A percentile compares a stretch with the other conserved stretches of the same genome.
Conservation (phyloP, 345 rosid genomes). For the Salix purpurea region DNA sequence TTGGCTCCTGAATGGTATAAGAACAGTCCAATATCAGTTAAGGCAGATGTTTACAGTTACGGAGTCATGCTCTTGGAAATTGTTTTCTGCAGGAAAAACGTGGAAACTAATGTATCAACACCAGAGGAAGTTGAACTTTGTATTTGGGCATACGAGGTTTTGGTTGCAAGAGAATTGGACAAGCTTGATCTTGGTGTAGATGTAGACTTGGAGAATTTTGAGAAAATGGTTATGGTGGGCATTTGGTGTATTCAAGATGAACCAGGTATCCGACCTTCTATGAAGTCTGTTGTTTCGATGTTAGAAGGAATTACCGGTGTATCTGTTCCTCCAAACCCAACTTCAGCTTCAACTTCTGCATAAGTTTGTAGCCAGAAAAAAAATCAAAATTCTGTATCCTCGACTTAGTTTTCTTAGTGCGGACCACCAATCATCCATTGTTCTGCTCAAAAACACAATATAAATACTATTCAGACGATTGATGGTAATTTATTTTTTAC, state of each 20-base stretch:
- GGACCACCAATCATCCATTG: too few relatives aligned
- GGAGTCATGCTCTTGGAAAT: conserved; percentile 21
- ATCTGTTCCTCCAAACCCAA: conserved; percentile 10
- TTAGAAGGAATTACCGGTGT: conserved; percentile 18
- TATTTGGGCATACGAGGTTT: conserved; percentile 1
- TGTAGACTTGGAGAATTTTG: conserved; percentile 1
- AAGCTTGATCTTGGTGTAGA: not conserved
- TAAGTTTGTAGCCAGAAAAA: not conserved
- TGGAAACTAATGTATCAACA: not conserved
- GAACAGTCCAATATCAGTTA: conserved; percentile 16
- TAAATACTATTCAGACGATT: too few relatives aligned
- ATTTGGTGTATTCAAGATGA: conserved; percentile 27
- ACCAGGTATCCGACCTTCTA: conserved; percentile 17
- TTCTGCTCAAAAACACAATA: too few relatives aligned
- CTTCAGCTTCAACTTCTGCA: not conserved
- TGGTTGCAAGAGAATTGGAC: not conserved
- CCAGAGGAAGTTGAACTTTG: not conserved
- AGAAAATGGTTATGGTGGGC: conserved; percentile 23
- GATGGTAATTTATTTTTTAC: too few relatives aligned
- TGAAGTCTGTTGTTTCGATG: conserved; percentile 21
- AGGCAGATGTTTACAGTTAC: conserved; percentile 20
- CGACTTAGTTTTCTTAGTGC: too few relatives aligned
- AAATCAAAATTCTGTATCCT: not conserved
- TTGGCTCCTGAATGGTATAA: conserved; percentile 21
- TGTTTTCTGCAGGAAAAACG: conserved; percentile 14